Base-by-base conservation (phyloP, 176 grass and related monocot genomes). In the Carex kokanica region DNA sequence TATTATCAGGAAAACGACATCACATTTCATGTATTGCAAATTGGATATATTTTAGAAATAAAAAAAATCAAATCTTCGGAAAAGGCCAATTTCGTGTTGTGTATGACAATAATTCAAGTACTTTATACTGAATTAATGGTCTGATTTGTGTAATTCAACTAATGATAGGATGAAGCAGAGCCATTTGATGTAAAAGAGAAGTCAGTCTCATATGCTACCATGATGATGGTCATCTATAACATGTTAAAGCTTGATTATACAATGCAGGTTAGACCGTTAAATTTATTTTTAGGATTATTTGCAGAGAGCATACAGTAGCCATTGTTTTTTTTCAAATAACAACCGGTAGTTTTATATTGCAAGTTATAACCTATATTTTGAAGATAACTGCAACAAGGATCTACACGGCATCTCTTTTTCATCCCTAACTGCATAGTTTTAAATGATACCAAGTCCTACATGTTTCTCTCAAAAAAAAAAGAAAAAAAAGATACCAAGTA, bases 241-340 rank as follows among this genome's bases (percentile, higher is more conserved):
- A 97, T 93, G 91, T 81, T 97, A 65, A 93, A 93, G 73, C 91
- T 93, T 74, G 94, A 91, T 58, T 84, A 88, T 60, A 74, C 14
- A 13, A 91, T 97, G 89, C 89, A 97, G 87, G 91, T 88, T 87
- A 59, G 57, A 65, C 45, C 10, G 31, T 82, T 0, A 5, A 29
- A 58, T 41, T 80, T 40, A 41, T 20, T 60, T 34, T 38, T 60
- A 31, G 12, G 17, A 32, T 70, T 16, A 70, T 70, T 41, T 43
- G 66, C 16, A 70, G 1, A 70, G 2, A 65, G 34, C 20, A 64
- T 14, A 5, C 45, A 61, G 59, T 61, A 18, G 16, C 43, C 7
- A 10, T 20, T 70, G 8, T 0, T 38, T 18, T 66, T 68, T 68
- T 68, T n/a, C 15, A 18, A 36, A 68, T 68, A 40, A 38, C 34